These are phyloP conservation scores for Pterocarpus macrocarpus DNA, from an alignment of 306 rosid genomes.

Conservation along the genomic window DNA sequence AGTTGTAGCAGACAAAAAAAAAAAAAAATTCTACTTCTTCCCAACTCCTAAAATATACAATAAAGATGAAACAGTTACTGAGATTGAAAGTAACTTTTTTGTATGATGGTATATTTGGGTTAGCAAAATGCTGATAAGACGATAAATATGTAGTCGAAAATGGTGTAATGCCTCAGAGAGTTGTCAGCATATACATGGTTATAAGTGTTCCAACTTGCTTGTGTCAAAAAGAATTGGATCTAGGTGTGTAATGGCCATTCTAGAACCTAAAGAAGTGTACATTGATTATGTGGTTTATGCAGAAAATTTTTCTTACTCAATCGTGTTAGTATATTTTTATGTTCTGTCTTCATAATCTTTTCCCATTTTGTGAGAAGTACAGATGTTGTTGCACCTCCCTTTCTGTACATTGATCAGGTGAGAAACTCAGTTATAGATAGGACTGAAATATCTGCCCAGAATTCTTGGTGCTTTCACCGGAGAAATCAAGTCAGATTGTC, in stretches of 20 bases:
- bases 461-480: constrained; percentile 97
- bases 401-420: constrained; percentile 87
- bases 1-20: constrained; percentile 12
- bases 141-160: constrained; percentile 5
- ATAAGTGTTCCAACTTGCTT: constrained; percentile 20
- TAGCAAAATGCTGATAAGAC: constrained; percentile 4
- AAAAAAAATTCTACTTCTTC: too few species aligned
- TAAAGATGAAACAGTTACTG: not conserved
- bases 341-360: constrained; percentile 23
- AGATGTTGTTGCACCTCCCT: constrained; percentile 99
- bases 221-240: constrained; percentile 28
- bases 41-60: constrained; percentile 28
- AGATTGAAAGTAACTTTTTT: not conserved
- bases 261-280: not conserved
- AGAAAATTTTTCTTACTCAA: not conserved
- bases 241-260: constrained; percentile 30
- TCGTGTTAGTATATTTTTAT: constrained; percentile 27
- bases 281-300: constrained; percentile 12
- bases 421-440: constrained; percentile 75
- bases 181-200: constrained; percentile 17
- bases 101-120: constrained; percentile 3
- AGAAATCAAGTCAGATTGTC: constrained; percentile 86
- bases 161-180: constrained; percentile 27
- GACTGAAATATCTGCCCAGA: constrained; percentile 91
- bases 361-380: constrained; percentile 46